Percentiles rank a stretch among this genome's conserved stretches.
phyloP scores from a whole-genome alignment of 2,329 filamentous ascomycete genomes.

The Septoria linicola region DNA sequence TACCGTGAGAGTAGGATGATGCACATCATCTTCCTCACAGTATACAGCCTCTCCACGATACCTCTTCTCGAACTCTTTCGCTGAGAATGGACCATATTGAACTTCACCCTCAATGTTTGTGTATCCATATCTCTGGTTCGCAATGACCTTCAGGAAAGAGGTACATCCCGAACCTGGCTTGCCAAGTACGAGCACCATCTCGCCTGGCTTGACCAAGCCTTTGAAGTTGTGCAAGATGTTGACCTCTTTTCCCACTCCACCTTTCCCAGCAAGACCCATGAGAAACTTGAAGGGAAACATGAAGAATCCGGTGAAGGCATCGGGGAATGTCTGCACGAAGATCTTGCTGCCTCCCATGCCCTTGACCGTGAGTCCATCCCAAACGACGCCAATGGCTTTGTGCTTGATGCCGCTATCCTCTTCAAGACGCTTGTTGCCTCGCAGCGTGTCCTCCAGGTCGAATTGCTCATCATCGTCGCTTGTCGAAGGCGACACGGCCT shows the following conservation, averaged over 20 bases:
- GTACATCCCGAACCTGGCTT: constrained; percentile 65
- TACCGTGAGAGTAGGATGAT: constrained; percentile 81
- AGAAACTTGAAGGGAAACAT: constrained; percentile 65
- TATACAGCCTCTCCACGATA: constrained; percentile 84
- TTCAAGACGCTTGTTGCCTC: constrained; percentile 69
- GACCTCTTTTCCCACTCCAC: constrained; percentile 67
- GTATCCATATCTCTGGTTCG: constrained; percentile 58
- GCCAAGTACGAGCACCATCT: constrained; percentile 84
- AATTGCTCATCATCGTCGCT: constrained; percentile 60
- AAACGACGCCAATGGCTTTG: constrained; percentile 66
- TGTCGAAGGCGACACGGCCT: constrained; percentile 47
- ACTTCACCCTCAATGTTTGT: constrained; percentile 69
- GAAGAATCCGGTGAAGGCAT: constrained; percentile 65
- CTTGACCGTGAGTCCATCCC: constrained; percentile 63
- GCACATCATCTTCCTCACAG: constrained; percentile 82
- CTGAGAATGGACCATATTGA: constrained; percentile 61
- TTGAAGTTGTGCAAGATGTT: constrained; percentile 72
- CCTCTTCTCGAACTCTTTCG: constrained; percentile 63
- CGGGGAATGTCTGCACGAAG: constrained; percentile 59
- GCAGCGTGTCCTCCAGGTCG: constrained; percentile 71
- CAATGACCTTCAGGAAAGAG: constrained; percentile 55
- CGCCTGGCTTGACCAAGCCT: constrained; percentile 68
- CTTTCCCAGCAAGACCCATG: constrained; percentile 63
- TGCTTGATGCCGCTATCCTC: constrained; percentile 75
- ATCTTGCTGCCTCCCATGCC: constrained; percentile 62